Base-by-base conservation (phyloP, 176 grass and related monocot species). In the Oryza punctata region DNA sequence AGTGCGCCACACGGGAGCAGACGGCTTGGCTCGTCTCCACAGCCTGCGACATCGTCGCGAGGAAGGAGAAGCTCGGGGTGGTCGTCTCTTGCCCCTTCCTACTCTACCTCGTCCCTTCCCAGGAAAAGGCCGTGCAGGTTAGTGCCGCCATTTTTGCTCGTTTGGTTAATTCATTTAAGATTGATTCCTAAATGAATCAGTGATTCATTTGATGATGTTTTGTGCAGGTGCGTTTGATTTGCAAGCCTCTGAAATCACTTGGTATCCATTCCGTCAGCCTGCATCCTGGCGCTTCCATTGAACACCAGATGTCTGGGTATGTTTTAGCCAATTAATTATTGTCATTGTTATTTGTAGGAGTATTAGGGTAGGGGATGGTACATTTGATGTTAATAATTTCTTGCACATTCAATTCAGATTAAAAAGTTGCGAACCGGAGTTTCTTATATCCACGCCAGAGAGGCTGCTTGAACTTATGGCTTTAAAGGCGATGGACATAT, bases 261-360 rank as follows among this genome's bases (percentile, higher is more conserved):
- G 93, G 96, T 38, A 89, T 96, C 71, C 96, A 96, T 87, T 88
- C 96, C 12, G 93, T 99, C 40, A 96, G 89, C 88, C 92, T 99
- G 78, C 96, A 96, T 69, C 81, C 89, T 7, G 81, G 85, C 0
- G 86, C 89, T 40, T 89, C 91, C 10, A 65, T 96, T 14, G 87
- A 96, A 24, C 93, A 91, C 74, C 91, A 99, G 80, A 79, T 92
- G 14, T 82, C 73, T 49, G 93, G 96, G 96, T 94, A 91, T 73
- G 87, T 32, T 78, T 5, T 50, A 1, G 7, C 35, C 30, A 44
- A 25, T 10, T 5, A 44, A 25, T 10, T 5, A 23, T 6, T 89
- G 52, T n/a, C 9, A 73, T 65, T 60, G 44, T 65, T 35, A 12
- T 24, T 12, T 73, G 24, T 44, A 21, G 21, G 23, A 1, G 23